Evolutionary conservation across 441 rosid species (phyloP), one percentile per base, ranked within the genome.

Genomic region (Gossypium aridum): DNA sequence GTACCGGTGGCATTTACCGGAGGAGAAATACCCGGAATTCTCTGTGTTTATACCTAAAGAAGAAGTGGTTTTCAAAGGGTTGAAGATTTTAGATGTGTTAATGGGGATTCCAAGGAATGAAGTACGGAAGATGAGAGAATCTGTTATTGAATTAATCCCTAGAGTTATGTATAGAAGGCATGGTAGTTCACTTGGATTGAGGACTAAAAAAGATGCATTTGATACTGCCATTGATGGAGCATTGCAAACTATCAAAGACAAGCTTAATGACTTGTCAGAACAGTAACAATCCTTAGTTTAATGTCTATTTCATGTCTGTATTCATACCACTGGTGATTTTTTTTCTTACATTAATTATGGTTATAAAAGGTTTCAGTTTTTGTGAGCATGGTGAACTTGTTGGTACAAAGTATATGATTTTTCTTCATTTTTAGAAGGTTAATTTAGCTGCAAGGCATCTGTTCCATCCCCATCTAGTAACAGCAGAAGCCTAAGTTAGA

Each of bases 401-500:
- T 34, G 39, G 39, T 34, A 34, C 39, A 6, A 34, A 34, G 39
- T 31, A 31, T 31, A 54, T 54, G 20, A 54, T 53, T 51, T 76
- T 72, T 71, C 19, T 39, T 62, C 54, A 59, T 20, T 70, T 25
- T 2, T 67, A 13, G 55, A 34, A 7, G 26, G 75, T 64, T 61
- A n/a, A 70, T 17, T 61, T 62, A 71, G 64, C 13, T 53, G n/a
- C 70, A 71, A 9, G n/a, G 61, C 34, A 51, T 4, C 12, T 67
- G 19, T 57, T 75, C 87, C 81, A 91, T 66, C 89, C 90, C 97
- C 98, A 95, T 83, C 92, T 80, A 47, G 93, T 1, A 62, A 95
- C 85, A 14, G 94, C 97, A 63, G 99, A 90, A 54, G 92, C 98
- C 98, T 97, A 91, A 60, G 97, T 96, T 75, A 96, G 87, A 64